Conservation (phyloP, 2,329 filamentous ascomycete genomes). For the Basipetospora chlamydospora region DNA sequence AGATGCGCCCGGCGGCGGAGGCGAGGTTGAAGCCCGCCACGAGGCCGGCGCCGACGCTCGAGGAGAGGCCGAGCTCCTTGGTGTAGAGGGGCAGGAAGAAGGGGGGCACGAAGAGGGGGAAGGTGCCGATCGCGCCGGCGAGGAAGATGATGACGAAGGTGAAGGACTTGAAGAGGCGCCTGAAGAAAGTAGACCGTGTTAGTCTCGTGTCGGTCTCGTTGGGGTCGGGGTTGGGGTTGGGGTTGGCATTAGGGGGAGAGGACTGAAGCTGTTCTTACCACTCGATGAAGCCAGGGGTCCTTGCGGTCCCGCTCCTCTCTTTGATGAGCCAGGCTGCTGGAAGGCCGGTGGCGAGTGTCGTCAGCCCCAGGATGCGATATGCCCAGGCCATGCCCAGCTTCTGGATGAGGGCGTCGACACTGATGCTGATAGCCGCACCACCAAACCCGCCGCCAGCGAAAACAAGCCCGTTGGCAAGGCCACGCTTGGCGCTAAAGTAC, state of each 20-base stretch:
- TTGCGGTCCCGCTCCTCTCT: conserved; percentile 25
- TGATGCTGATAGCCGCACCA: conserved; percentile 35
- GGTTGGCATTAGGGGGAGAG: background rate
- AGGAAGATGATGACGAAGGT: conserved; percentile 38
- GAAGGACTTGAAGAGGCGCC: conserved; percentile 35
- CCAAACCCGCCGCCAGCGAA: conserved; percentile 41
- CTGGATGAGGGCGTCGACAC: conserved; percentile 30
- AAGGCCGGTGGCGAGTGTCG: conserved; percentile 35
- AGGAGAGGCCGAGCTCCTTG: conserved; percentile 36
- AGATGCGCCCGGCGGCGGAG: conserved; percentile 41
- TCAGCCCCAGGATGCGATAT: conserved; percentile 36
- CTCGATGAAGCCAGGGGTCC: conserved; percentile 28
- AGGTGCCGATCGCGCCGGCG: conserved; percentile 39
- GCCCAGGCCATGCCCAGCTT: conserved; percentile 33
- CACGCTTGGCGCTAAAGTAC: conserved; percentile 38
- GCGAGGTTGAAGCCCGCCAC: conserved; percentile 48
- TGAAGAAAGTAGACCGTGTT: conserved; percentile 12
- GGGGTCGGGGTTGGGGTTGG: conserved; percentile 6
- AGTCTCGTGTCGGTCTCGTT: too few species aligned
- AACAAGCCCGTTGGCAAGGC: conserved; percentile 39
- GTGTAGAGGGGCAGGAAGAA: conserved; percentile 47
- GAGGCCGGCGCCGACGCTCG: conserved; percentile 37
- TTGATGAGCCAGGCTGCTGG: conserved; percentile 40
- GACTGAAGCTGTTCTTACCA: conserved; percentile 24
- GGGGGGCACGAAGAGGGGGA: conserved; percentile 44